Conservation (phyloP, 805 yeast genomes). For the Priceomyces fermenticarens region DNA sequence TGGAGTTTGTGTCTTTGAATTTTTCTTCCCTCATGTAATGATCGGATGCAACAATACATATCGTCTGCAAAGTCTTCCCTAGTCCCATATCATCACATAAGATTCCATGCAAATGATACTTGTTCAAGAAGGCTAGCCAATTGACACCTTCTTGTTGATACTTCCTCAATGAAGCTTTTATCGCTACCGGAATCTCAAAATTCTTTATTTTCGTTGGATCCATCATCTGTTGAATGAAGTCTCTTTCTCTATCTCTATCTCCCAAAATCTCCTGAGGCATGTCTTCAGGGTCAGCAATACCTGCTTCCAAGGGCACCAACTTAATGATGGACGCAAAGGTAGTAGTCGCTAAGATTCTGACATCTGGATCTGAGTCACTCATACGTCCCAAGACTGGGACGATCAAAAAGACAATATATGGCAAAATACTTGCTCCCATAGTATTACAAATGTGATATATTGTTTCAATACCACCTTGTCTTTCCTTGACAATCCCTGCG, state of each 20-base stretch:
- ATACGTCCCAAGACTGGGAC: slow-evolving; percentile 96
- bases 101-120: slow-evolving; percentile 94
- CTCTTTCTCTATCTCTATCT: slow-evolving; percentile 92
- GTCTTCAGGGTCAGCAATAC: slow-evolving; percentile 92
- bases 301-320: slow-evolving; percentile 94
- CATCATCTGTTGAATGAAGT: slow-evolving; percentile 95
- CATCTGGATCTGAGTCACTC: slow-evolving; percentile 91
- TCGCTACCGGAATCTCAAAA: slow-evolving; percentile 84
- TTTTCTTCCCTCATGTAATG: slow-evolving; percentile 81
- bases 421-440: slow-evolving; percentile 87
- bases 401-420: slow-evolving; percentile 90
- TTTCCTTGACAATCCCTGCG: slow-evolving; percentile 62
- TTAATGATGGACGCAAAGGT: slow-evolving; percentile 96
- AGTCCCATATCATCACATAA: slow-evolving; percentile 99
- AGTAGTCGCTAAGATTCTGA: slow-evolving; percentile 88
- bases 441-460: slow-evolving; percentile 78
- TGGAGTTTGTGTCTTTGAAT: slow-evolving; percentile 54
- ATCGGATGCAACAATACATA: slow-evolving; percentile 95
- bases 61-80: slow-evolving; percentile 95
- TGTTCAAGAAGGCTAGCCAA: slow-evolving; percentile 94
- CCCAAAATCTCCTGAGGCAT: slow-evolving; percentile 79
- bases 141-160: slow-evolving; percentile 98
- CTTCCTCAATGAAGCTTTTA: slow-evolving; percentile 87
- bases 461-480: slow-evolving; percentile 95
- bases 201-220: slow-evolving; percentile 89